phyloP scores from a whole-genome alignment of 2,329 filamentous ascomycete genomes.

The Trichoderma endophyticum region DNA sequence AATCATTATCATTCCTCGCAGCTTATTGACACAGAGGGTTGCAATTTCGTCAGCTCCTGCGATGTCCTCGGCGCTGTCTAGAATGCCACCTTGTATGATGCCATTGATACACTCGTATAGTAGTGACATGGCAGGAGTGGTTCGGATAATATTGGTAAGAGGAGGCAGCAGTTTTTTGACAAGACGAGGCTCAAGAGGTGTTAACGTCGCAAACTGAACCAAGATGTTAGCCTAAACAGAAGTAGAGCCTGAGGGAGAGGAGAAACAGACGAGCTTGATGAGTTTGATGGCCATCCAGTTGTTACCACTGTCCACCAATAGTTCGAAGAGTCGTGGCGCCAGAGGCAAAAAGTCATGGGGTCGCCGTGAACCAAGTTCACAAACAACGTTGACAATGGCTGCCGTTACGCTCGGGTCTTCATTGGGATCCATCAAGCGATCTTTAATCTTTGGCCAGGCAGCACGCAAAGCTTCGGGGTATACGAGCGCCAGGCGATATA shows the following conservation, averaged over 20 bases:
- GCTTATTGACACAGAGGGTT: constrained; percentile 83
- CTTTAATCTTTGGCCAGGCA: constrained; percentile 97
- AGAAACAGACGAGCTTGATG: constrained; percentile 77
- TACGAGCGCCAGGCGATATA: constrained; percentile 91
- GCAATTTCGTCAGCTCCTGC: constrained; percentile 89
- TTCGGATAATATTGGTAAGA: constrained; percentile 87
- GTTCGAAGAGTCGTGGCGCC: constrained; percentile 85
- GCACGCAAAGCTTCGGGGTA: constrained; percentile 90
- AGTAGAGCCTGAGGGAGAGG: not conserved
- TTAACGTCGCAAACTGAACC: constrained; percentile 82
- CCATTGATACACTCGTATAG: constrained; percentile 98
- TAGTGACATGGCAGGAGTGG: constrained; percentile 95
- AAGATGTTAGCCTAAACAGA: constrained; percentile 62
- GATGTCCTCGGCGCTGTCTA: constrained; percentile 76
- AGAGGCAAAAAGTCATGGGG: constrained; percentile 92
- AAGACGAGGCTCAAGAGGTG: constrained; percentile 84
- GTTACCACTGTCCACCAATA: constrained; percentile 87
- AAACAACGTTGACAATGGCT: constrained; percentile 94
- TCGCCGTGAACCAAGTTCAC: constrained; percentile 89
- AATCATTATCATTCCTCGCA: constrained; percentile 89
- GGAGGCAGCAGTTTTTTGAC: constrained; percentile 89
- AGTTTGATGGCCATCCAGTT: constrained; percentile 99
- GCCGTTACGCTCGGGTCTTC: constrained; percentile 93
- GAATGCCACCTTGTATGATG: constrained; percentile 92
- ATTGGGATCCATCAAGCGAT: constrained; percentile 81